Conservation (phyloP, 2,329 filamentous ascomycete species). For the Neonectria magnoliae region DNA sequence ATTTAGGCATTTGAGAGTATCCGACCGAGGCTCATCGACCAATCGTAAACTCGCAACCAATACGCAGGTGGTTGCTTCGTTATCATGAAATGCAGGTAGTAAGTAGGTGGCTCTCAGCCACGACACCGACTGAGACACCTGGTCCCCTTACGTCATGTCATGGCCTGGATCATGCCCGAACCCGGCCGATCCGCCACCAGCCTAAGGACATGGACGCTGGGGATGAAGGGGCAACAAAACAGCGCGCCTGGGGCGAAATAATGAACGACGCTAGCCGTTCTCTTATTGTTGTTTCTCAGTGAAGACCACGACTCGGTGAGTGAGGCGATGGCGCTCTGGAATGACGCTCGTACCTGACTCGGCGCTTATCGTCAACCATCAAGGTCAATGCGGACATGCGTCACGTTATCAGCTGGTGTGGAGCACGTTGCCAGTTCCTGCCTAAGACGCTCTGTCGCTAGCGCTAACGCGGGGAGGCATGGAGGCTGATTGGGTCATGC, state of each 20-base stretch:
- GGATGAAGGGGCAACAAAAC: neutral
- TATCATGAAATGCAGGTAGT: conserved; percentile 1
- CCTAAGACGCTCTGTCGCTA: conserved; percentile 10
- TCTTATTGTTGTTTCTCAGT: neutral
- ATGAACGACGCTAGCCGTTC: neutral
- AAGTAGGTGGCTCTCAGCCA: conserved; percentile 4
- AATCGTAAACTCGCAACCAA: neutral
- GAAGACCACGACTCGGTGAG: neutral
- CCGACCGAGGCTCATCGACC: neutral
- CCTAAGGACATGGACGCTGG: neutral
- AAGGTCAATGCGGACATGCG: conserved; percentile 32
- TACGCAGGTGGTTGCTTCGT: neutral
- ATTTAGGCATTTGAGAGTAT: neutral
- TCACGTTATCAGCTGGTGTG: conserved; percentile 38
- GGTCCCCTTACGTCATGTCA: conserved; percentile 22
- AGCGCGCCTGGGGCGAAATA: neutral
- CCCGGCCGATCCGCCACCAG: conserved; percentile 4
- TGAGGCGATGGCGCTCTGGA: neutral
- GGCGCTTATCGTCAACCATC: conserved; percentile 39
- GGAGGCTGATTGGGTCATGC: conserved; percentile 26
- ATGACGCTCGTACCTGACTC: conserved; percentile 24
- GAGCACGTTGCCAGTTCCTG: conserved; percentile 16
- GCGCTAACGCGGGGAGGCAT: conserved; percentile 21
- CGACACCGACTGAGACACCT: neutral
- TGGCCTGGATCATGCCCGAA: conserved; percentile 11